phyloP scores from a whole-genome alignment of 495 filamentous ascomycete genomes.

The Lasiosphaeria miniovina region DNA sequence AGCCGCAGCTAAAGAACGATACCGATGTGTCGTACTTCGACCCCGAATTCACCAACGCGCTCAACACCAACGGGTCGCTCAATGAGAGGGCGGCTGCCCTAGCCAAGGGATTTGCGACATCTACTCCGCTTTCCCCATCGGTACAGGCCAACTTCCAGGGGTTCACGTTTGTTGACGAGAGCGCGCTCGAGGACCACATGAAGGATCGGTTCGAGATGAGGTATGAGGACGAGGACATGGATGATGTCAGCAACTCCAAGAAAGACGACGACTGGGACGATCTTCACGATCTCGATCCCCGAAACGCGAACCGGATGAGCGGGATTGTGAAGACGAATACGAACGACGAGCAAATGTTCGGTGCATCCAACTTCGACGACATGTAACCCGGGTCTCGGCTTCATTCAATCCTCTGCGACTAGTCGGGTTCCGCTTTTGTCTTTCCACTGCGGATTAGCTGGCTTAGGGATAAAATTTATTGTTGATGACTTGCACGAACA shows the following conservation, averaged over 20 bases:
- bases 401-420: constrained; percentile 1
- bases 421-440: constrained; percentile 4
- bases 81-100: constrained; percentile 86
- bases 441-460: constrained; percentile 6
- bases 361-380: constrained; percentile 70
- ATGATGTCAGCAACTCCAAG: constrained; percentile 44
- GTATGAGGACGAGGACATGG: constrained; percentile 62
- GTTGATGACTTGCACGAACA: constrained; percentile 28
- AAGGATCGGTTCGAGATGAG: constrained; percentile 57
- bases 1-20: constrained; percentile 91
- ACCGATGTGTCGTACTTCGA: constrained; percentile 98
- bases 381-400: constrained; percentile 20
- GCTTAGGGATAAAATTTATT: constrained; percentile 19
- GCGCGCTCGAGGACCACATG: constrained; percentile 89
- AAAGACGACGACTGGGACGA: constrained; percentile 51
- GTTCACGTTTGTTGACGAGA: constrained; percentile 98
- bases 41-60: constrained; percentile 94
- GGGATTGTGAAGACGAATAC: constrained; percentile 65
- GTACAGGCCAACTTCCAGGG: constrained; percentile 98
- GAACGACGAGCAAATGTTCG: constrained; percentile 69
- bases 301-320: constrained; percentile 63
- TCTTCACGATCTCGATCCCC: constrained; percentile 40
- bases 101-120: constrained; percentile 70
- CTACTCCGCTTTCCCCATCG: constrained; percentile 85
- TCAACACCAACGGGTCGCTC: constrained; percentile 76